A percentile compares a stretch with the other conserved stretches of the same genome.
These are phyloP conservation scores for Yarrowia galli DNA, from an alignment of 1,139 yeast genomes.

Conservation along the genomic window DNA sequence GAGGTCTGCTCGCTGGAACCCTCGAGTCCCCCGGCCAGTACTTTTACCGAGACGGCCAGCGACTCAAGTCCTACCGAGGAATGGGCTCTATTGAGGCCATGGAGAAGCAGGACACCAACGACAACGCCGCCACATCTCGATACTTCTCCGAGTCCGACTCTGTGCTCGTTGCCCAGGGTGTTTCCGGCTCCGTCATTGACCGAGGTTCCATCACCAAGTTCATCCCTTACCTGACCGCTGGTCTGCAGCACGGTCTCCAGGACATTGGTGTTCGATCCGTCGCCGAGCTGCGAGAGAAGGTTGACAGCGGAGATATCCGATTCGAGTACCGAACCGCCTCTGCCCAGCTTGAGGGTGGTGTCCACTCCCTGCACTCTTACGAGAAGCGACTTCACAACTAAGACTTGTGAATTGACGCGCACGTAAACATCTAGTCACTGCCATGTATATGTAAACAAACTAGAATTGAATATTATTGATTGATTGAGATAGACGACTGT, in stretches of 20 bases:
- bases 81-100: conserved; percentile 99
- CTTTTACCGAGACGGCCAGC: conserved; percentile 96
- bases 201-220: conserved; percentile 95
- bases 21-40: conserved; percentile 98
- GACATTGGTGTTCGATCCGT: conserved; percentile 89
- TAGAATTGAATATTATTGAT: conserved; percentile 8
- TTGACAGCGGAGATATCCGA: conserved; percentile 75
- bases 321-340: conserved; percentile 98
- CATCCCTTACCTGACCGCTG: conserved; percentile 91
- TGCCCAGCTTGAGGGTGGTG: conserved; percentile 99
- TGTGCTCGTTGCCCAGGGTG: conserved; percentile 99
- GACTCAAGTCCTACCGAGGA: conserved; percentile 97
- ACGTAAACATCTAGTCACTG: conserved; percentile 22
- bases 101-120: conserved; percentile 87
- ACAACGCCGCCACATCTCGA: conserved; percentile 97
- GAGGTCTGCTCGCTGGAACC: conserved; percentile 98
- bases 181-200: conserved; percentile 94
- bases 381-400: conserved; percentile 96
- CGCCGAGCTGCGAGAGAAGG: conserved; percentile 67
- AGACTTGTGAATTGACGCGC: not conserved
- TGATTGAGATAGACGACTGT: too few relatives aligned
- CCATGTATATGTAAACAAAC: conserved; percentile 11
- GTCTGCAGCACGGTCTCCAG: conserved; percentile 98
- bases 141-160: conserved; percentile 95
- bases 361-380: conserved; percentile 93